Percentiles rank a stretch among this genome's conserved stretches.
Evolutionary conservation across 106 monocot genomes (phyloP).

Genomic region (Dioscorea zingiberensis): DNA sequence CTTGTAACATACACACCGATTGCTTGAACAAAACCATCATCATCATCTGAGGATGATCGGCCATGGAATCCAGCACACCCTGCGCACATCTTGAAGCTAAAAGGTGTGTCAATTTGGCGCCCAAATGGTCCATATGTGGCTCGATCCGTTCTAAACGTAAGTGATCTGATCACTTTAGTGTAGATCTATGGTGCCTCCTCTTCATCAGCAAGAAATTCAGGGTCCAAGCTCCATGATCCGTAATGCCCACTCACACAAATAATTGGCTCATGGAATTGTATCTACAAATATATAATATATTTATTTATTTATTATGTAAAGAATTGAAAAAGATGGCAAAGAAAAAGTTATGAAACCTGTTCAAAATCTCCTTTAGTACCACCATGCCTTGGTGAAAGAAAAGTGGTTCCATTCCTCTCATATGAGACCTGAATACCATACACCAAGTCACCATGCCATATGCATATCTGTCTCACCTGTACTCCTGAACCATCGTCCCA

Average conservation of each 20-base stretch:
- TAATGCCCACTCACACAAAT: slow-evolving; percentile 1
- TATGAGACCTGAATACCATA: background rate
- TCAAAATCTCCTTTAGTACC: background rate
- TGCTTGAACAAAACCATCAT: background rate
- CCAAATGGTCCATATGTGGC: slow-evolving; percentile 2
- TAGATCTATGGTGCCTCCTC: background rate
- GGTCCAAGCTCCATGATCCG: background rate
- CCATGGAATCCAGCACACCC: background rate
- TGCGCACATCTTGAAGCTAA: background rate
- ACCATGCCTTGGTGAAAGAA: background rate
- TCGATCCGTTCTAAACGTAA: background rate
- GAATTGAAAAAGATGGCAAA: no score
- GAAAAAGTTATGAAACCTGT: no score
- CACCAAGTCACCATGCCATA: background rate
- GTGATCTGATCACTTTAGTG: background rate
- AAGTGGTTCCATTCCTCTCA: background rate
- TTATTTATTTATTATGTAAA: no score
- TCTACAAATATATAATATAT: background rate
- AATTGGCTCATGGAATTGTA: background rate
- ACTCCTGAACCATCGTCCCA: background rate
- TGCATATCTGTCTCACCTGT: background rate
- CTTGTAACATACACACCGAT: background rate
- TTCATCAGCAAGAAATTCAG: background rate
- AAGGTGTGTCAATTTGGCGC: background rate
- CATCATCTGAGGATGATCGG: background rate